These are phyloP conservation scores for Penicillium sp. DNA, from an alignment of 2,329 filamentous ascomycete species.

Conservation along the genomic window DNA sequence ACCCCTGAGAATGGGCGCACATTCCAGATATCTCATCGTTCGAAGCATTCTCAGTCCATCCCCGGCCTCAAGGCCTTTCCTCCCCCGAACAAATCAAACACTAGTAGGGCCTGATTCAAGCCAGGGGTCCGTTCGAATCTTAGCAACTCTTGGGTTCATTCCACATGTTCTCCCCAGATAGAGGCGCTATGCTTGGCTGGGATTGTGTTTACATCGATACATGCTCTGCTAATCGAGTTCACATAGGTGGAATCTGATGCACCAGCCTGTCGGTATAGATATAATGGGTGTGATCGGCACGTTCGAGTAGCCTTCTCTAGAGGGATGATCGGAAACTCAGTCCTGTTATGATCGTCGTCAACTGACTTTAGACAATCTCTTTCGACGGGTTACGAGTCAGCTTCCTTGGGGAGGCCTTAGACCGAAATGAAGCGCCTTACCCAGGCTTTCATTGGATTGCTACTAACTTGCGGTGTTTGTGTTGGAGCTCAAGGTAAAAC, in stretches of 20 bases:
- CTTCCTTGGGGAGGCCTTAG: background rate
- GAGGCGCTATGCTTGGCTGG: slow-evolving; percentile 16
- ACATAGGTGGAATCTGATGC: background rate
- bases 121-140: background rate
- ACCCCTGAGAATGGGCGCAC: slow-evolving; percentile 19
- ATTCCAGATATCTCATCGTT: slow-evolving; percentile 19
- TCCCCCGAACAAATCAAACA: background rate
- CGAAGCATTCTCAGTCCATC: slow-evolving; percentile 14
- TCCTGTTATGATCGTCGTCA: slow-evolving; percentile 7
- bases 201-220: slow-evolving; percentile 13
- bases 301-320: background rate
- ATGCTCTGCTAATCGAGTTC: background rate
- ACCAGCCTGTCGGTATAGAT: slow-evolving; percentile 2
- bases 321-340: slow-evolving; percentile 7
- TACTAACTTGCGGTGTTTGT: slow-evolving; percentile 16
- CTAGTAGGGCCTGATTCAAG: background rate
- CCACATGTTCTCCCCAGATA: slow-evolving; percentile 16
- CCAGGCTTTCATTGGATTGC: slow-evolving; percentile 12
- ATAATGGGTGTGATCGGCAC: slow-evolving; percentile 26
- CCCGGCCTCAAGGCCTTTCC: background rate
- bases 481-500: slow-evolving; percentile 28
- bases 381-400: background rate
- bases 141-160: slow-evolving; percentile 16
- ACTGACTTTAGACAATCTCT: slow-evolving; percentile 10
- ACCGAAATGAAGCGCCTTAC: slow-evolving; percentile 18